Base-by-base conservation (phyloP, 2,329 filamentous ascomycete genomes). In the Pestalotiopsis fici region DNA sequence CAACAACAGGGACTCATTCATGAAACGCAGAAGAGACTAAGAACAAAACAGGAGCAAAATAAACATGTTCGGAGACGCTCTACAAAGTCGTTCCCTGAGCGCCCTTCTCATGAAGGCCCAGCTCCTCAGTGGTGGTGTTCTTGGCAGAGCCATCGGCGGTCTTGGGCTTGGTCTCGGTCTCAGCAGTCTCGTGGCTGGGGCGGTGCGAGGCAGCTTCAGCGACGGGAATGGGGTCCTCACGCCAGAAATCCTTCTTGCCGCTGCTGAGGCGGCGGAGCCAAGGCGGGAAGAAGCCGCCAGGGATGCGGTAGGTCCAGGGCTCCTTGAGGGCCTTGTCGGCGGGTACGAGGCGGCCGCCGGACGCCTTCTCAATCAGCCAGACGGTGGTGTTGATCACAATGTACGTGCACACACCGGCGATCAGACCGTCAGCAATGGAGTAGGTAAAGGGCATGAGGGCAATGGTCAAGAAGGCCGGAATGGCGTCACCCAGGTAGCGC, bases 381-480 rank as follows among this genome's bases (percentile, higher is more conserved):
- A 93, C 89, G 13, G 86, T 75, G 0, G 85, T 87, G 80, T 97
- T 97, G 80, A 97, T 86, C 70, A 92, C 76, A 57, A 91, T 90
- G 79, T 97, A 97, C 50, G 88, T 89, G 74, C 91, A 85, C 74
- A 97, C 91, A 64, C 93, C 93, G 1, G 88, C 92, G 72, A 97
- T 97, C 18, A 97, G 85, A 60, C 94, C 94, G 75, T 97, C 93
- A 13, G 94, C 93, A 74, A 97, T 96, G 54, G 90, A 93, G 83
- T 96, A 97, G 1, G 92, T 94, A 80, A 97, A 96, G 0, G 94
- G 93, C 94, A 97, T 97, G 69, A 95, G 82, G 67, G 90, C 89
- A 70, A 97, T 91, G 63, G 92, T 94, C 43, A 97, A 83, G 81
- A 97, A 97, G 3, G 94, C 93, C 0, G 94, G 94, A 27, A 97